Conservation (phyloP, 345 rosid species). For the Sonneratia caseolaris region DNA sequence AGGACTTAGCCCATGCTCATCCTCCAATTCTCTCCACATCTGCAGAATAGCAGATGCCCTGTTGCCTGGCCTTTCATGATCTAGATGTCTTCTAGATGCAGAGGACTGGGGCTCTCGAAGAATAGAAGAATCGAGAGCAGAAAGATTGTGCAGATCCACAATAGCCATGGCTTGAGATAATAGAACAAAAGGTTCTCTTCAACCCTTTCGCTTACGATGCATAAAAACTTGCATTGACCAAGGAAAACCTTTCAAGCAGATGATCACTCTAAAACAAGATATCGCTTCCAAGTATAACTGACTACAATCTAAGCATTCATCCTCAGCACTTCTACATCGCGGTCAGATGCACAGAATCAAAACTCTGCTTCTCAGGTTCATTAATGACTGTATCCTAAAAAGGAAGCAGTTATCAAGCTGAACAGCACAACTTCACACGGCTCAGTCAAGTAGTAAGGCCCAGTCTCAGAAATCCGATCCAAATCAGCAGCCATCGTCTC, state of each 20-base stretch:
- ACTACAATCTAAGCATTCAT: background rate
- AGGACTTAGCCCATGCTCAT: constrained; percentile 67
- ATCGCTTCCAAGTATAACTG: constrained; percentile 14
- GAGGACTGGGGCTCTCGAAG: constrained; percentile 58
- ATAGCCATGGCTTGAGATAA: constrained; percentile 50
- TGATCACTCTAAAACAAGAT: constrained; percentile 18
- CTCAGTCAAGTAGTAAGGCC: background rate
- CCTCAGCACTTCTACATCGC: background rate
- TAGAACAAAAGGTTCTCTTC: constrained; percentile 10
- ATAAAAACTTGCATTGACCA: constrained; percentile 20
- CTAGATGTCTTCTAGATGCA: constrained; percentile 35
- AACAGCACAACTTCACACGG: background rate
- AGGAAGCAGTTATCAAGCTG: background rate
- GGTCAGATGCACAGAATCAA: background rate
- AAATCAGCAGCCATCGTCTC: background rate
- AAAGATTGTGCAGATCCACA: constrained; percentile 72
- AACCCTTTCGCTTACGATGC: constrained; percentile 32
- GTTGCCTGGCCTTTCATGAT: constrained; percentile 41
- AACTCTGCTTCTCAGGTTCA: background rate
- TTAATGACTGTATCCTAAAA: background rate
- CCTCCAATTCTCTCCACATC: constrained; percentile 91
- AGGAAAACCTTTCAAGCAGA: constrained; percentile 16
- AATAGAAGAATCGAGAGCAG: constrained; percentile 61
- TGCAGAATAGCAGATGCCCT: constrained; percentile 67
- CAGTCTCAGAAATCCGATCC: background rate